Conservation (phyloP, 306 rosid species). For the Corylus americana region DNA sequence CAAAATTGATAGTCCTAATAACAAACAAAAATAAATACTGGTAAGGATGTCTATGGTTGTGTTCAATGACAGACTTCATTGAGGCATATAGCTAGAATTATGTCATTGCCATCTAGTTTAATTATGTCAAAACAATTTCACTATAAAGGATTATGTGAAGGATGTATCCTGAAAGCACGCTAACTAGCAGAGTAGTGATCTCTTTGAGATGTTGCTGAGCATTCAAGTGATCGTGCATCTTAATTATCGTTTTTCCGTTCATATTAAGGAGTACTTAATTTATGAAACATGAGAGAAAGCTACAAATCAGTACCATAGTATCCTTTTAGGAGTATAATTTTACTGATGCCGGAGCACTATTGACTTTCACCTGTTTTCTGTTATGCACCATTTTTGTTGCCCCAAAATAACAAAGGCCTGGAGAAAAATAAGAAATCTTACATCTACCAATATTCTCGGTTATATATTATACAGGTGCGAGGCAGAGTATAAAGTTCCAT, state of each 20-base stretch:
- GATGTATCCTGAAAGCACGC: background rate
- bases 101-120: background rate
- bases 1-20: constrained; percentile 85
- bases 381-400: background rate
- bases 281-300: background rate
- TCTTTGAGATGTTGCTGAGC: background rate
- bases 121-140: background rate
- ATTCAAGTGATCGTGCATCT: background rate
- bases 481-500: background rate
- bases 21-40: background rate
- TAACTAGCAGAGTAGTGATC: background rate
- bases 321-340: background rate
- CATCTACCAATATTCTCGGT: background rate
- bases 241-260: background rate
- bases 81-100: background rate
- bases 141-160: background rate
- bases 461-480: background rate
- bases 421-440: background rate
- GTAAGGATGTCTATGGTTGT: background rate
- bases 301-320: background rate
- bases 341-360: background rate
- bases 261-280: background rate
- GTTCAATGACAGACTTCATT: background rate
- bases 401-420: background rate
- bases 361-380: background rate